These are phyloP conservation scores for Hyaloperonospora brassicae DNA, from an alignment of 352 stramenopile species.

Conservation along the genomic window DNA sequence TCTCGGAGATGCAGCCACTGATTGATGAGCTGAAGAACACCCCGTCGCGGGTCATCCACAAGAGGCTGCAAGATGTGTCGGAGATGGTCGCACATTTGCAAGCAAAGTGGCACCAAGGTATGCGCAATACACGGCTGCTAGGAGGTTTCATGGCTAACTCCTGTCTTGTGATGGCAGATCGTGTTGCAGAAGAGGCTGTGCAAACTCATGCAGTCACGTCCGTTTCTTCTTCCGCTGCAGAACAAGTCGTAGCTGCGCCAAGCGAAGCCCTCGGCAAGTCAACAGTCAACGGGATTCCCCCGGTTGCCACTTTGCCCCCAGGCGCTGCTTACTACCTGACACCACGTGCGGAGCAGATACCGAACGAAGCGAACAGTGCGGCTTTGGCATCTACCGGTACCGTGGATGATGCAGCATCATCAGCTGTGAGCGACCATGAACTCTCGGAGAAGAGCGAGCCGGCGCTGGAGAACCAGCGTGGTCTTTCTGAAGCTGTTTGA, in stretches of 20 bases:
- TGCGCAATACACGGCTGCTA: neutral
- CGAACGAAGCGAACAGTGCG: conserved; percentile 12
- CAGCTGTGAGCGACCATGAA: conserved; percentile 10
- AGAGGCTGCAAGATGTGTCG: conserved; percentile 66
- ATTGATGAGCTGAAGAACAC: conserved; percentile 51
- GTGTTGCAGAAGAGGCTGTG: conserved; percentile 26
- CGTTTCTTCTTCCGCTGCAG: conserved; percentile 14
- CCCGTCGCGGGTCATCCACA: conserved; percentile 57
- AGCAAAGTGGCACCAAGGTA: conserved; percentile 65
- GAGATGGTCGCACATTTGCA: conserved; percentile 64
- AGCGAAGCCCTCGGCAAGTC: conserved; percentile 14
- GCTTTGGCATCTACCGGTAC: conserved; percentile 7
- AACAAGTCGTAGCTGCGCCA: conserved; percentile 15
- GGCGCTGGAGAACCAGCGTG: conserved; percentile 20
- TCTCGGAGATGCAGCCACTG: conserved; percentile 52
- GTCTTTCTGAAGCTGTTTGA: conserved; percentile 27
- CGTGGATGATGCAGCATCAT: conserved; percentile 14
- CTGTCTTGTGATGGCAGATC: conserved; percentile 14
- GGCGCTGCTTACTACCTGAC: conserved; percentile 29
- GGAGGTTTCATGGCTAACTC: conserved; percentile 5
- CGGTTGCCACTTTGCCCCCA: conserved; percentile 21
- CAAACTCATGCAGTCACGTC: conserved; percentile 17
- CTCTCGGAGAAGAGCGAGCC: conserved; percentile 14
- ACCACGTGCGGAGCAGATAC: conserved; percentile 19
- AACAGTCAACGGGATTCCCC: conserved; percentile 13